These are phyloP conservation scores for Cardamine chenopodiifolia DNA, from an alignment of 345 rosid species.

Conservation along the genomic window DNA sequence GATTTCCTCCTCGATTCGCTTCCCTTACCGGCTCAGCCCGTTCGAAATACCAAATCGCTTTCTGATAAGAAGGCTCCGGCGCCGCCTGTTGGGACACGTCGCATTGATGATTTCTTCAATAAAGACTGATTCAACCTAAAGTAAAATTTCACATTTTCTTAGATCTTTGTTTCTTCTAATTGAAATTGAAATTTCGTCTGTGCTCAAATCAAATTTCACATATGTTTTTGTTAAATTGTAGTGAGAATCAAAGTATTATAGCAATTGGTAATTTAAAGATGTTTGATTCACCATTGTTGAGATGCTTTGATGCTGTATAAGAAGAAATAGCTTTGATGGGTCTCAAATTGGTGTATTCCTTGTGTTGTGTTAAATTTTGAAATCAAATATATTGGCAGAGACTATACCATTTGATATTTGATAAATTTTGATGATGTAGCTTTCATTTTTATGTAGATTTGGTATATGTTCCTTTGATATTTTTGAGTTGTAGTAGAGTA, in stretches of 20 bases:
- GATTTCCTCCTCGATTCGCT: constrained; percentile 93
- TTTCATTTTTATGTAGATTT: neutral
- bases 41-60: constrained; percentile 31
- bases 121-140: constrained; percentile 32
- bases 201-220: neutral
- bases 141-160: neutral
- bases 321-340: neutral
- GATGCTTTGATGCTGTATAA: neutral
- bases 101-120: constrained; percentile 69
- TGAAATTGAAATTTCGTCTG: neutral
- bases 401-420: too few species aligned
- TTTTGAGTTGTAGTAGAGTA: neutral
- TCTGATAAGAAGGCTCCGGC: constrained; percentile 39
- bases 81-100: constrained; percentile 55
- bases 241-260: neutral
- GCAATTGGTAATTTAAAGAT: neutral
- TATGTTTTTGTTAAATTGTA: neutral
- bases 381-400: neutral
- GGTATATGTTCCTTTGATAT: neutral
- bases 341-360: neutral
- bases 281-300: neutral
- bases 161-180: neutral
- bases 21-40: constrained; percentile 51
- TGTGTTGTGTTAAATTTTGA: neutral
- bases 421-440: neutral